A percentile compares a stretch with the other conserved stretches of the same genome.
phyloP scores from a whole-genome alignment of 1,284 basidiomycete species.

The Singerocomus inundabilis region DNA sequence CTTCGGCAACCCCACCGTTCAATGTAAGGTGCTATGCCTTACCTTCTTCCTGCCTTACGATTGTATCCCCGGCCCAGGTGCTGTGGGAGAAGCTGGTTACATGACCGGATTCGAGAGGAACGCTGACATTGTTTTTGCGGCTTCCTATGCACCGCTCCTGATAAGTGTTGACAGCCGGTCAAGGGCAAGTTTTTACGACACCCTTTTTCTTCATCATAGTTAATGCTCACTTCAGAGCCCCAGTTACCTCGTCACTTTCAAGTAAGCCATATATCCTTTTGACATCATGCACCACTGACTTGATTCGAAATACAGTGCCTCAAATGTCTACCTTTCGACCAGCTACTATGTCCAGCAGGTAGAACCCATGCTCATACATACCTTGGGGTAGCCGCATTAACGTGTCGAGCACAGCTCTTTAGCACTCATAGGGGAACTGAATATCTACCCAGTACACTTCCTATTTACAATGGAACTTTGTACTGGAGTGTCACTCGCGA shows the following conservation, averaged over 20 bases:
- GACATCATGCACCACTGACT: too few species aligned
- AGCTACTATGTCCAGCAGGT: constrained; percentile 1
- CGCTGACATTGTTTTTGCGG: neutral
- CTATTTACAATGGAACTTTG: neutral
- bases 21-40: too few species aligned
- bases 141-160: neutral
- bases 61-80: too few species aligned
- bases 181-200: too few species aligned
- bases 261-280: neutral
- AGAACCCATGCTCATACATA: too few species aligned
- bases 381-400: too few species aligned
- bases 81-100: neutral
- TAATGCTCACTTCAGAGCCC: too few species aligned
- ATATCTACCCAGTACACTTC: neutral
- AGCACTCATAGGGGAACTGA: neutral
- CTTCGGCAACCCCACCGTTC: too few species aligned
- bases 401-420: neutral
- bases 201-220: too few species aligned
- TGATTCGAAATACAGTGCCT: too few species aligned
- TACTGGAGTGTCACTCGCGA: neutral
- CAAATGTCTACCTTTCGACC: neutral
- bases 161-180: too few species aligned
- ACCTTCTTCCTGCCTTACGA: too few species aligned
- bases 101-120: neutral
- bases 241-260: neutral